phyloP scores from a whole-genome alignment of 345 rosid species.

The Camelina laxa region DNA sequence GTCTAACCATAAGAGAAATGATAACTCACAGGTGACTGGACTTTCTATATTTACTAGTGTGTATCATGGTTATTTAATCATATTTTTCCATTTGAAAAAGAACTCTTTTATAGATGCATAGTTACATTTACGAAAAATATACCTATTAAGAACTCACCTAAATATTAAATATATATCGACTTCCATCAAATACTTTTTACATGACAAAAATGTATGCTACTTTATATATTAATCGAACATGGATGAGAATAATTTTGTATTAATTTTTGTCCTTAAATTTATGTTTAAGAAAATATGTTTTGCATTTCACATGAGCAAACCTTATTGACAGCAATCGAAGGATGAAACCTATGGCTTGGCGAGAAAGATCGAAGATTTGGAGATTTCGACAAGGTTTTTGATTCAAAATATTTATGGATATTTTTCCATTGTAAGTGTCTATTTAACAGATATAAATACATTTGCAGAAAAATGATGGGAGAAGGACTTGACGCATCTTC shows the following conservation, averaged over 20 bases:
- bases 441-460: not conserved
- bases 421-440: not conserved
- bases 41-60: not conserved
- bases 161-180: too few species aligned
- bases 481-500: constrained; percentile 69
- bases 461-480: constrained; percentile 68
- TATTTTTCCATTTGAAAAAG: not conserved
- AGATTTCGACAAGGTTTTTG: constrained; percentile 63
- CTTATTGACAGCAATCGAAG: constrained; percentile 38
- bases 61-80: constrained; percentile 1
- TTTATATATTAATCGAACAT: not conserved
- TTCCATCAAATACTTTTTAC: not conserved
- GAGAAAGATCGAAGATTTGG: constrained; percentile 74
- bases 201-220: not conserved
- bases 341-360: constrained; percentile 54
- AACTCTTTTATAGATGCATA: too few species aligned
- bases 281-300: not conserved
- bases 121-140: not conserved
- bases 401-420: not conserved
- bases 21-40: constrained; percentile 51
- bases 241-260: not conserved
- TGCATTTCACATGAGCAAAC: constrained; percentile 7
- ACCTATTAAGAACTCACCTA: not conserved
- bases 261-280: not conserved
- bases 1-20: constrained; percentile 43